Base-by-base conservation (phyloP, 352 stramenopile genomes). In the Pythium guiyangense region DNA sequence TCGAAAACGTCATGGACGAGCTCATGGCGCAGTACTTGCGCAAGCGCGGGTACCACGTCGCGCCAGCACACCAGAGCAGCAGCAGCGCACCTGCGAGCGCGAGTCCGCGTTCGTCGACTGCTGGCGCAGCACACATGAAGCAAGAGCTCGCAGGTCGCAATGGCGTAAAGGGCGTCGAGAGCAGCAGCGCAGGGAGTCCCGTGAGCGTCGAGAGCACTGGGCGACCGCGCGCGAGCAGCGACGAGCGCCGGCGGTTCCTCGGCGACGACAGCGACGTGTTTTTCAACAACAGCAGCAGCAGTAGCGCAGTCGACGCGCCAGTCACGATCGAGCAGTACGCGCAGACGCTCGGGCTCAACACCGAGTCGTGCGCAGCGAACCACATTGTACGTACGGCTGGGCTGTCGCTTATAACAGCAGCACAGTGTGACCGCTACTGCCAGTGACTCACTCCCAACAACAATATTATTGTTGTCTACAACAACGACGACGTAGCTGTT, bases 1-100 rank as follows among this genome's bases (percentile, higher is more conserved):
- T 63, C 39, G 63, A 59, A 34, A 55, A 55, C 49, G 62, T 81
- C 54, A 86, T 88, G 75, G 80, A 90, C 59, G 66, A 87, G 55
- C 66, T 90, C 22, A 57, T 90, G 74, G 64, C 84, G 46, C 73
- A 88, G 67, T 90, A 88, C 65, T 64, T 90, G 49, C 70, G 75
- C 49, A 63, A 67, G 14, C 56, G 72, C 45, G 80, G 80, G 1
- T 88, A 90, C 58, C 62, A 82, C 29, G 59, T 90, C 29, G 58
- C 59, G 54, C 25, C 53, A 15, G 26, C 45, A 44, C 39, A 44
- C 15, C 39, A 17, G 54, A 53, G 5, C 15, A 26, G 9, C 20
- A 35, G 18, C 6, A n/a, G 37, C 17, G 8, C 48, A 10, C 22
- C 22, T 22, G 31, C 10, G 1, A 11, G 31, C 31, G 31, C 31